Conservation (phyloP, 1,284 basidiomycete genomes). For the Leccinum fuscescens region DNA sequence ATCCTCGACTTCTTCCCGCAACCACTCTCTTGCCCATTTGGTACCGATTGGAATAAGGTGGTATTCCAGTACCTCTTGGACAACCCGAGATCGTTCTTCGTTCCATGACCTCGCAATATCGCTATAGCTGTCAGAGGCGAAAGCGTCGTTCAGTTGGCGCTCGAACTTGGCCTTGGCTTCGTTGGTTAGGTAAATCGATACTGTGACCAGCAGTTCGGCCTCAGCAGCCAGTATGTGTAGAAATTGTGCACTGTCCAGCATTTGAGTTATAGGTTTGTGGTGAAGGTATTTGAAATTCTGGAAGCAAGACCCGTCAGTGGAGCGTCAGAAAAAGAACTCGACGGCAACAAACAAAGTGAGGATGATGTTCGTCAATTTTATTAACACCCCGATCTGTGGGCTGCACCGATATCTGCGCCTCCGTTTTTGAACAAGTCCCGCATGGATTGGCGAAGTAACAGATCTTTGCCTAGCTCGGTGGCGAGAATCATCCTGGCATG, state of each 20-base stretch:
- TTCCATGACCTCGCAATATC: conserved; percentile 94
- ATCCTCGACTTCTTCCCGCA: conserved; percentile 91
- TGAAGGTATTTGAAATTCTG: conserved; percentile 95
- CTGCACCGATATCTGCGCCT: conserved; percentile 78
- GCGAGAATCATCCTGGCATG: conserved; percentile 84
- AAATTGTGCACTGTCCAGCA: conserved; percentile 79
- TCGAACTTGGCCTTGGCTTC: conserved; percentile 66
- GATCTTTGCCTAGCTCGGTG: conserved; percentile 93
- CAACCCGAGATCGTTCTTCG: conserved; percentile 75
- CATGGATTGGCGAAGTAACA: conserved; percentile 79
- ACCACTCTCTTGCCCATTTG: conserved; percentile 88
- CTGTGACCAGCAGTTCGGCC: conserved; percentile 79
- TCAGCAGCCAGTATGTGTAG: conserved; percentile 92
- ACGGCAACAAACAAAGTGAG: conserved; percentile 75
- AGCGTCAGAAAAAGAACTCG: neutral
- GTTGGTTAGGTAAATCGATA: conserved; percentile 71
- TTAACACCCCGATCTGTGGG: conserved; percentile 91
- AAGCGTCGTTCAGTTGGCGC: conserved; percentile 76
- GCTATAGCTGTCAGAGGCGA: conserved; percentile 83
- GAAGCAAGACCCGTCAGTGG: conserved; percentile 7
- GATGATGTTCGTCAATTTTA: conserved; percentile 89
- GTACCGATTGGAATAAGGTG: conserved; percentile 80
- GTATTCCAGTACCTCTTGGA: conserved; percentile 76
- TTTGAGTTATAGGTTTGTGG: conserved; percentile 75
- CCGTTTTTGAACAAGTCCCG: conserved; percentile 76